Conservation (phyloP, 1,139 yeast species). For the Geotrichum phurueaensis region DNA sequence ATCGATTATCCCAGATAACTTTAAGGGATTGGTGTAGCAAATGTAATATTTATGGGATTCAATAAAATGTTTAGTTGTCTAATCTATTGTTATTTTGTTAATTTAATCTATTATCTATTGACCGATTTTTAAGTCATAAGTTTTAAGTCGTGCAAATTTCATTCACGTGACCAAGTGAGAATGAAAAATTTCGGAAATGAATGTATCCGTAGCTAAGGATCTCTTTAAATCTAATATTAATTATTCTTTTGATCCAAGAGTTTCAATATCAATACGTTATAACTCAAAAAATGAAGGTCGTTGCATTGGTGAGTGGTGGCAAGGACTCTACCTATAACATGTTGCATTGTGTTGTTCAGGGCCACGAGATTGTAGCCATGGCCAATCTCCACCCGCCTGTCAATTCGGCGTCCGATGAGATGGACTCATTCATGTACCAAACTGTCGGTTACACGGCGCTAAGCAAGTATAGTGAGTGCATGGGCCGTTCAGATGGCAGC, state of each 20-base stretch:
- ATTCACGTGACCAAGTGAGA: too few relatives aligned
- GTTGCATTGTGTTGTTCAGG: constrained; percentile 71
- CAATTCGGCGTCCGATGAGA: constrained; percentile 46
- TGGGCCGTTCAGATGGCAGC: constrained; percentile 27
- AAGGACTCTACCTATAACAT: constrained; percentile 91
- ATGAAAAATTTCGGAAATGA: too few relatives aligned
- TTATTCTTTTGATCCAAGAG: neutral
- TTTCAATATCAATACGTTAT: neutral
- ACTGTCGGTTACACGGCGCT: constrained; percentile 93
- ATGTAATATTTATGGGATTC: neutral
- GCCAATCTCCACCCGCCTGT: constrained; percentile 74
- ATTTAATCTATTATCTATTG: too few relatives aligned
- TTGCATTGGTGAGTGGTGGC: constrained; percentile 91
- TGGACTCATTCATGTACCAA: constrained; percentile 95
- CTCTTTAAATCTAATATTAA: too few relatives aligned
- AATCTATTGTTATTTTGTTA: neutral
- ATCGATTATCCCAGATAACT: neutral
- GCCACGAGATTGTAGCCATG: constrained; percentile 77
- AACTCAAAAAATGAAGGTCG: constrained; percentile 63
- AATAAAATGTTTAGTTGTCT: neutral
- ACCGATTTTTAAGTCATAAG: too few relatives aligned
- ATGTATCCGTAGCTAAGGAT: too few relatives aligned
- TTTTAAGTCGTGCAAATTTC: too few relatives aligned
- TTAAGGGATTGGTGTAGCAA: neutral
- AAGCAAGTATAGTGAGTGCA: constrained; percentile 57